Conservation (phyloP, 2,329 filamentous ascomycete species). For the Arthrobotrys pseudoclavata region DNA sequence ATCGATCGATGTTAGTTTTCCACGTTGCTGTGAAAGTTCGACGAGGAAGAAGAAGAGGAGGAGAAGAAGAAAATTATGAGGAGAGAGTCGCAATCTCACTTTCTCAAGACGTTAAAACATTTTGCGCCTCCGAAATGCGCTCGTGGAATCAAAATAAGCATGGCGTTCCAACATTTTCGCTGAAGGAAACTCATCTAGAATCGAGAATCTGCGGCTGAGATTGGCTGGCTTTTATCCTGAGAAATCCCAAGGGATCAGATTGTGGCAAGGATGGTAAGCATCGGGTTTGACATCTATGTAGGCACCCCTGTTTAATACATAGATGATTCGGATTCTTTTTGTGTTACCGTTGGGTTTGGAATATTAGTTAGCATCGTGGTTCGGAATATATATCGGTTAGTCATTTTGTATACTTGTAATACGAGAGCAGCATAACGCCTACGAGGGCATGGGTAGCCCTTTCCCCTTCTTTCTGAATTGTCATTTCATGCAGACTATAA, state of each 20-base stretch:
- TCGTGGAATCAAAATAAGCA: conserved; percentile 11
- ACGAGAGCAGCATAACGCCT: not conserved
- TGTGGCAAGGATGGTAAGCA: conserved; percentile 33
- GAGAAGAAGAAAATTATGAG: not conserved
- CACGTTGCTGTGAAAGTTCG: not conserved
- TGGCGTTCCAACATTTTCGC: conserved; percentile 7
- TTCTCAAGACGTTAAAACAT: not conserved
- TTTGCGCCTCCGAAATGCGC: conserved; percentile 58
- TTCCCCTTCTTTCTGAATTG: not conserved
- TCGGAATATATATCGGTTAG: conserved; percentile 1
- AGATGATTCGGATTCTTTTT: conserved; percentile 4
- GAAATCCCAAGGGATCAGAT: conserved; percentile 48
- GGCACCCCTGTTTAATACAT: not conserved
- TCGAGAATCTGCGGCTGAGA: conserved; percentile 55
- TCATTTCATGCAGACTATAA: not conserved
- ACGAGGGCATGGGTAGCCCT: not conserved
- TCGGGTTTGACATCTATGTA: not conserved
- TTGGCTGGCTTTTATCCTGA: conserved; percentile 36
- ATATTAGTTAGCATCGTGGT: not conserved
- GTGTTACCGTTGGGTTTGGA: conserved; percentile 11
- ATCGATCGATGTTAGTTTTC: not conserved
- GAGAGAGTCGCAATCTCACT: not conserved
- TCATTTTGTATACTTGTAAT: not conserved
- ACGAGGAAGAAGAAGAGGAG: not conserved
- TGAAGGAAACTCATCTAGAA: not conserved